Evolutionary conservation across 169 alveolate species (phyloP), one percentile per base, ranked within the genome.

Genomic region (Eimeria falciformis): DNA sequence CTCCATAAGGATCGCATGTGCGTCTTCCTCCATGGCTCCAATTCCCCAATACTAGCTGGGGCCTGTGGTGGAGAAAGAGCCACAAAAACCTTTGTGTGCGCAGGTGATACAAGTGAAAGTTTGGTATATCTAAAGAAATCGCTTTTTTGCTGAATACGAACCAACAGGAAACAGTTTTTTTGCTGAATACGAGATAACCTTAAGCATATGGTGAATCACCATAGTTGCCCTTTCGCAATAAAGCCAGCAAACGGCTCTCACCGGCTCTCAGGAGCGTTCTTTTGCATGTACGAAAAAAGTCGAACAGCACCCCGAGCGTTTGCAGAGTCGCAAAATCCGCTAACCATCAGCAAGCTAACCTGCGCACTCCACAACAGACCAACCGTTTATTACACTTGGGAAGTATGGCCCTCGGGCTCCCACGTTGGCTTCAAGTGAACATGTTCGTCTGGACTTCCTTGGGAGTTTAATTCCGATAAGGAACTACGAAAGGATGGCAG

Each of bases 11-110:
- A 53, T 85, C 82, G 88, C 96, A 94, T 45, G 73, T 89, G n/a
- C 94, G 69, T 29, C 96, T 53, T 5, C 95, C 96, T 6, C 94
- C 91, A 58, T 94, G 96, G n/a, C 91, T 94, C 96, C 96, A 94
- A 40, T 93, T 92, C 18, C 96, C 96, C 5, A 94, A 91, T 0
- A 93, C 69, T 47, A 94, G 84, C 78, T 94, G 94, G 66, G 87
- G 86, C 33, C 90, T 90, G 68, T 37, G 47, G 69, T 6, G 50
- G 11, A 29, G 6, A 29, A 0, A 5, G 33, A 62, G 3, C 37
- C 75, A 62, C 75, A 62, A 62, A 23, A 62, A 21, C 5, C 23
- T 7, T 27, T 62, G 23, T 18, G 23, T 23, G 17, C 17, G 23
- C 40, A 62, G 79, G 40, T 33, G 40, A 33, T 33, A 33, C 40